Percentiles rank a stretch among this genome's conserved stretches.
Evolutionary conservation across 768 basidiomycete genomes (phyloP).

Genomic region (Multifurca ochricompacta): DNA sequence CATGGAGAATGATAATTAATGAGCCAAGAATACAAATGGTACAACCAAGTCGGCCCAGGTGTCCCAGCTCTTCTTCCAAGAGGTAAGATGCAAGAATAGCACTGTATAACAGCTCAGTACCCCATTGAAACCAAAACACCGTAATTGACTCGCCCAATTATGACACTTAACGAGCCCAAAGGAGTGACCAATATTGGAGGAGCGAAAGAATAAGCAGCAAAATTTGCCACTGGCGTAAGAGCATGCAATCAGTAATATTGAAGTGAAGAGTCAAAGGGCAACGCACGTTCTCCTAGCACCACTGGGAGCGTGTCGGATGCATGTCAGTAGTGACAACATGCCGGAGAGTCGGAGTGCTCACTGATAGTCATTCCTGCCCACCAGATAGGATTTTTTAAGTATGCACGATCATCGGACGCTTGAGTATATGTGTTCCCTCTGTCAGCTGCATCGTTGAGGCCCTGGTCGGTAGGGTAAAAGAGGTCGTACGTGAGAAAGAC

Average conservation of each 20-base stretch:
- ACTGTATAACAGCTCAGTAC: constrained; percentile 32
- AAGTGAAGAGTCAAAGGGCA: neutral
- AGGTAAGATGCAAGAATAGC: constrained; percentile 92
- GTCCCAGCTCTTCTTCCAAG: constrained; percentile 88
- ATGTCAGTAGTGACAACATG: neutral
- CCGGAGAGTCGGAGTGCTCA: constrained; percentile 37
- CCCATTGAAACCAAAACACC: neutral
- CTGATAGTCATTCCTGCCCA: constrained; percentile 93
- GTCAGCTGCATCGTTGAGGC: constrained; percentile 77
- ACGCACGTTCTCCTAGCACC: constrained; percentile 82
- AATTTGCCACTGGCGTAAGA: constrained; percentile 58
- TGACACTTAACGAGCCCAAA: constrained; percentile 90
- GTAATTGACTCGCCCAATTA: constrained; percentile 70
- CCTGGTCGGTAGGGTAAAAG: constrained; percentile 40
- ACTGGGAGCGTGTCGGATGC: constrained; percentile 40
- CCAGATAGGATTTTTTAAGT: constrained; percentile 90
- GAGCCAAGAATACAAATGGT: constrained; percentile 80
- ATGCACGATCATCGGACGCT: constrained; percentile 78
- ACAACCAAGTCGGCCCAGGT: constrained; percentile 84
- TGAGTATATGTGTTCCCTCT: constrained; percentile 39
- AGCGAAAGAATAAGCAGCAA: constrained; percentile 96
- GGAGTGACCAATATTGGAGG: constrained; percentile 98
- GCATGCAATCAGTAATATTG: neutral
- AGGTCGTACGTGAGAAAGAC: neutral
- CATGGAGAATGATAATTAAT: constrained; percentile 91